Evolutionary conservation across 2,329 filamentous ascomycete genomes (phyloP).

Genomic region (Nectriaceae sp.): DNA sequence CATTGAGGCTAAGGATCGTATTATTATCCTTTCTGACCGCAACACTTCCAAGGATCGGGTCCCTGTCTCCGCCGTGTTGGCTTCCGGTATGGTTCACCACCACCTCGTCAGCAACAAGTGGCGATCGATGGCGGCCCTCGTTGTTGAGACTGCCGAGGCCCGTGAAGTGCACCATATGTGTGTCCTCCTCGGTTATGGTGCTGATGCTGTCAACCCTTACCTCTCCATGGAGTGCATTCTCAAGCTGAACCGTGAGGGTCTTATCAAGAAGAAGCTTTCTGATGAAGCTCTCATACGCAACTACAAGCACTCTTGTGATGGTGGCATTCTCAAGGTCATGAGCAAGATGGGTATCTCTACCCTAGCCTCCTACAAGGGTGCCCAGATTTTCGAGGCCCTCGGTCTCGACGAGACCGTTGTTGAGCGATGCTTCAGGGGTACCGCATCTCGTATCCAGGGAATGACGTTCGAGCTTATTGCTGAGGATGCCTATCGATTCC

Average conservation of each 20-base stretch:
- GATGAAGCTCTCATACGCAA: conserved; percentile 86
- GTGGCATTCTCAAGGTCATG: conserved; percentile 98
- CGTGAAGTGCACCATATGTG: conserved; percentile 99
- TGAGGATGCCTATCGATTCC: conserved; percentile 90
- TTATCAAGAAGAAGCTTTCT: conserved; percentile 86
- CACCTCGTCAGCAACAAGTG: conserved; percentile 95
- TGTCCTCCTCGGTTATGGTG: conserved; percentile 94
- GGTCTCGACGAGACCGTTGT: conserved; percentile 91
- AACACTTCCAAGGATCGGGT: conserved; percentile 82
- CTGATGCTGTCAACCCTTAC: conserved; percentile 92
- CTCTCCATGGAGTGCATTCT: conserved; percentile 94
- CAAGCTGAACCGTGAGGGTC: conserved; percentile 90
- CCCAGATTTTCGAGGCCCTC: conserved; percentile 95
- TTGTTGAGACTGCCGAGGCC: conserved; percentile 92
- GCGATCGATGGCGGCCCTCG: conserved; percentile 82
- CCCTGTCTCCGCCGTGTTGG: conserved; percentile 81
- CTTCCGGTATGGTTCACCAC: conserved; percentile 92
- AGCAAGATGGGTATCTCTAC: conserved; percentile 99
- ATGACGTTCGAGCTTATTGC: conserved; percentile 93
- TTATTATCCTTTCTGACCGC: conserved; percentile 88
- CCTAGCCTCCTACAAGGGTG: conserved; percentile 93
- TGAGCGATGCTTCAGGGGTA: conserved; percentile 92
- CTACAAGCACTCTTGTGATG: conserved; percentile 95
- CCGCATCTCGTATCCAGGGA: conserved; percentile 90
- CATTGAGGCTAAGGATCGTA: conserved; percentile 79